phyloP scores from a whole-genome alignment of 352 stramenopile species.

The Phytophthora citrophthora region DNA sequence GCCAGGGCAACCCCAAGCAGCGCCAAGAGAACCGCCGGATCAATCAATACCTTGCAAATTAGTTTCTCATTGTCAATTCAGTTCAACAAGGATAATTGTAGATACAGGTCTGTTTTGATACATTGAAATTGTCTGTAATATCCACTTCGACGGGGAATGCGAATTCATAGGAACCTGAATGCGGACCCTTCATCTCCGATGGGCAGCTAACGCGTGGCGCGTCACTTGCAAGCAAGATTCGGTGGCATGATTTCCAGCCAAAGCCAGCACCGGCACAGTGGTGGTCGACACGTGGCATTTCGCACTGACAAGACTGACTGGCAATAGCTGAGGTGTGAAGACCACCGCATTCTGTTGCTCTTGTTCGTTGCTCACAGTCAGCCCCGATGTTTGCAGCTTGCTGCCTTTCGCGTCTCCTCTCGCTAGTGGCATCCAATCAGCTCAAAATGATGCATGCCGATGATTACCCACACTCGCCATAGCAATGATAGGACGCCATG shows the following conservation, averaged over 20 bases:
- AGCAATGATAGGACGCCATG: slow-evolving; percentile 31
- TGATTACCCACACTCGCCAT: slow-evolving; percentile 15
- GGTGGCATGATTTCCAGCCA: slow-evolving; percentile 24
- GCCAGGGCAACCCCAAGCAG: slow-evolving; percentile 24
- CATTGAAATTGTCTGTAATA: not conserved
- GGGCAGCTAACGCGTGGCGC: slow-evolving; percentile 8
- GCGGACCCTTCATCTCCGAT: slow-evolving; percentile 1
- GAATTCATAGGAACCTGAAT: slow-evolving; percentile 1
- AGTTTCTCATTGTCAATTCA: not conserved
- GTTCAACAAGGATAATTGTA: not conserved
- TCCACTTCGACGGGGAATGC: slow-evolving; percentile 5
- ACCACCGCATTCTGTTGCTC: not conserved
- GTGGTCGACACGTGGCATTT: slow-evolving; percentile 23
- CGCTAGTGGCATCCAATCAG: slow-evolving; percentile 29
- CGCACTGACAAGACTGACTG: too few relatives aligned
- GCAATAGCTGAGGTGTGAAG: not conserved
- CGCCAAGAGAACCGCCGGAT: slow-evolving; percentile 10
- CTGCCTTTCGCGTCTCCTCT: slow-evolving; percentile 24
- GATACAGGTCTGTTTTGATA: not conserved
- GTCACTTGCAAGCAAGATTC: slow-evolving; percentile 24
- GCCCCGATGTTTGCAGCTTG: not conserved
- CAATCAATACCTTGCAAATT: not conserved
- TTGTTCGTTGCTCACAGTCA: too few relatives aligned
- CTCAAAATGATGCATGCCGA: slow-evolving; percentile 9
- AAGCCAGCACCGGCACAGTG: slow-evolving; percentile 17